Base-by-base conservation (phyloP, 2,329 filamentous ascomycete genomes). In the Aspergillus tubingensis region DNA sequence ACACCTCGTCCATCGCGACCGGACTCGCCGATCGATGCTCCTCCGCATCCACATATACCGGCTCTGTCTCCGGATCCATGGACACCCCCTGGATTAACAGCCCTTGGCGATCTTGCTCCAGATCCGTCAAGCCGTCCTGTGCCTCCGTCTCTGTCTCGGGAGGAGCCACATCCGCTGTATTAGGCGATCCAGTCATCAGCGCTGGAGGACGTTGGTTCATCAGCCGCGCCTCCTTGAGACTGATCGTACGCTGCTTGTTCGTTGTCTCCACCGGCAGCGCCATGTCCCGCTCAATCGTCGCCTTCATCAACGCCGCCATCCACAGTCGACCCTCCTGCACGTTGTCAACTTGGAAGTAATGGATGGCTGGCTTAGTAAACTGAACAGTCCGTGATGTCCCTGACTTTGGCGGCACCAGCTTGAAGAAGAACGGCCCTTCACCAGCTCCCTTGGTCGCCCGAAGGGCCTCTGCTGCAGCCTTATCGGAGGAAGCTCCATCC, bases 291-390 rank as follows among this genome's bases (percentile, higher is more conserved):
- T 98, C 94, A 69, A 99, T 99, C 1, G 95, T 99, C 10, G 95
- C 95, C 79, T 99, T 99, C 91, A 99, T 96, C 54, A 99, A 81
- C 5, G 95, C 95, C 4, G 92, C 95, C 95, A 99, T 99, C 95
- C 95, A 99, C 43, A 96, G 81, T 11, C 95, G 88, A 15, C 95
- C 95, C 72, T 95, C 87, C 69, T 91, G 88, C 60, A 97, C 81
- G 69, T 90, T 96, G 55, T 96, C 93, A 21, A 97, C 92, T 5
- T 96, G 95, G 76, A 99, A 99, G 76, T 97, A 98, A 76, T 99
- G 95, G 41, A 97, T 91, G 8, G 92, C 95, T 4, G 95, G 95
- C 75, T 97, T 97, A 1, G 95, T 99, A 74, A 99, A 99, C 72
- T 93, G 96, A 60, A 99, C 94, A 0, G 92, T 95, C 59, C 92